A percentile compares a stretch with the other conserved stretches of the same genome.
These are phyloP conservation scores for Ophiostoma ulmi DNA, from an alignment of 2,329 filamentous ascomycete species.

Conservation along the genomic window DNA sequence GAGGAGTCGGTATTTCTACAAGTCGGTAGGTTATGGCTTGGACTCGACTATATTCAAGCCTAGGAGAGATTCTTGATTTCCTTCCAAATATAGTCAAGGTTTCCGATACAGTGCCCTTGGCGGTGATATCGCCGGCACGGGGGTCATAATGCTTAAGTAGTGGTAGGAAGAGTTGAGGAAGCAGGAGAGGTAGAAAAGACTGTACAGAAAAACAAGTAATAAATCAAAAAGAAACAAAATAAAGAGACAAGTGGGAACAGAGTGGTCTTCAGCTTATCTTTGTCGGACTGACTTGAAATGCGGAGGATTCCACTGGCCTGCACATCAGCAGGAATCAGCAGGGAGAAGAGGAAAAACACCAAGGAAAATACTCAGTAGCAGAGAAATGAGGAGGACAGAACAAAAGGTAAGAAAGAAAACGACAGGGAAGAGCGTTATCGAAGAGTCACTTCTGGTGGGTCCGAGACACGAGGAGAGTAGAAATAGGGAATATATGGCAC, in stretches of 20 bases:
- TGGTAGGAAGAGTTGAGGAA: too few species aligned
- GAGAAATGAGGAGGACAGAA: background rate
- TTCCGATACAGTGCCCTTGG: background rate
- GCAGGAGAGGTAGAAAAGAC: background rate
- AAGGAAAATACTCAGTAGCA: too few species aligned
- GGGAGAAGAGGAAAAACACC: background rate
- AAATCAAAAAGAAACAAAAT: background rate
- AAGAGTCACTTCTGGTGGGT: background rate
- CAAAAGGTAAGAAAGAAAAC: background rate
- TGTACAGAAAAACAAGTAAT: background rate
- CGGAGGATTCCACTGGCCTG: slow-evolving; percentile 7
- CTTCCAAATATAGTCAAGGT: slow-evolving; percentile 5
- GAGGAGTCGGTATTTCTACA: background rate
- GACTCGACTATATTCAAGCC: background rate
- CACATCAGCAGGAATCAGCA: background rate
- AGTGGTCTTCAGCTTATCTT: background rate
- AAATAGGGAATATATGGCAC: background rate
- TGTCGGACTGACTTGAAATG: slow-evolving; percentile 1
- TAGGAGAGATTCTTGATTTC: slow-evolving; percentile 7
- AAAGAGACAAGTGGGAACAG: background rate
- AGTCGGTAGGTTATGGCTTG: background rate
- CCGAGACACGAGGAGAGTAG: slow-evolving; percentile 9
- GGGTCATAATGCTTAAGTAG: background rate
- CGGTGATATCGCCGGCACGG: slow-evolving; percentile 4
- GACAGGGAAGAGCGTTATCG: background rate